Evolutionary conservation across 2,329 filamentous ascomycete species (phyloP), one percentile per base, ranked within the genome.

Genomic region (Diaporthe citrichinensis): DNA sequence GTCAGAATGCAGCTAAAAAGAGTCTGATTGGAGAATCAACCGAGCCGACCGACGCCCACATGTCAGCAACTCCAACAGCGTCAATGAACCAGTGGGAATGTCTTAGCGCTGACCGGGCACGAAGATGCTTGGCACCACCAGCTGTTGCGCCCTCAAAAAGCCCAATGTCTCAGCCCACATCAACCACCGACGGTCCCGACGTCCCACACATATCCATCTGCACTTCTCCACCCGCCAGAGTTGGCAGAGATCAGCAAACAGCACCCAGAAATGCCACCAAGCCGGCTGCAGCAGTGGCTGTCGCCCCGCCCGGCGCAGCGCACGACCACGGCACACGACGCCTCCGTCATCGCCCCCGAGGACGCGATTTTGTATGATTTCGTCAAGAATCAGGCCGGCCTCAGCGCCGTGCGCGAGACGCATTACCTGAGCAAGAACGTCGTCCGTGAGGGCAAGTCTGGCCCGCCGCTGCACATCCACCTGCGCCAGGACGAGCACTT

Each of bases 391-490:
- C 23, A 10, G 3, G 55, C 39, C 31, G 72, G 72, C 44, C 31
- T 51, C 25, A 41, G 44, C 14, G 67, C 51, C 15, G 57, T 72
- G 28, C 57, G 51, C 25, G 67, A 76, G 59, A 76, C 72, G 23
- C 75, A 76, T 25, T 69, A 57, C 44, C 15, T 72, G 20, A 55
- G 59, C 44, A 69, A 74, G 0, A 55, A 68, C 44, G 36, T 2
- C 3, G 75, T 76, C 34, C 31, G 59, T 1, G 67, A 74, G 6
- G 75, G 75, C 6, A 44, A 31, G 8, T 76, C 75, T 1, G 75
- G 72, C 41, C 75, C 75, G 10, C 75, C 75, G 58, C 72, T 74
- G 72, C 74, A 76, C 31, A 76, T 76, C 31, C 75, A 76, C 12
- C 34, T 75, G 17, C 68, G 67, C 6, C 75, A 76, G 53, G 49